Evolutionary conservation across 257 asterid genomes (phyloP), one percentile per base, ranked within the genome.

Genomic region (Ilex asprella): DNA sequence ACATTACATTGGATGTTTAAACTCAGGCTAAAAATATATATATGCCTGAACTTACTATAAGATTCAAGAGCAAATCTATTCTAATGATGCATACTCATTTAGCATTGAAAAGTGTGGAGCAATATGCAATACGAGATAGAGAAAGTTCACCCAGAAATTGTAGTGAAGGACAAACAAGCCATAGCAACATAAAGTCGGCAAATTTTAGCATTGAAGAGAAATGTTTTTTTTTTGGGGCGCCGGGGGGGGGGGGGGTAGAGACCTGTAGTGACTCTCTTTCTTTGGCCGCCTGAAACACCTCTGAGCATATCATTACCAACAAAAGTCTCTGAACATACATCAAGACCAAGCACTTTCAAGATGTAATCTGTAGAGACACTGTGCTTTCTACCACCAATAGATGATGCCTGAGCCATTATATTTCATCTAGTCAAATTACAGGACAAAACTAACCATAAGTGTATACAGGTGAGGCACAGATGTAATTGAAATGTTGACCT

Each of bases 231-330:
- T 35, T 35, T 35, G 41, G 69, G 12, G n/a, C n/a, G n/a, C n/a
- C n/a, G n/a, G n/a, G n/a, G n/a, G 64, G 44, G 44, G 43, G 55
- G 30, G 55, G 39, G 60, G 31, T 51, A 55, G 68, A 55, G 75
- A 82, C 88, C 85, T 81, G 96, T 83, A 27, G 97, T 87, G 41
- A 90, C 96, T 78, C 97, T 70, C 81, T 90, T 90, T 67, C 75
- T 83, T 72, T 90, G 97, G 35, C 96, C 96, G 50, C 97, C 96
- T 11, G 97, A 90, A 69, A 87, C 84, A 50, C 97, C 97, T 70
- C 97, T 83, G 39, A 83, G 74, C 97, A 90, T 90, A 27, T 87
- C 96, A 74, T 71, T 90, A 61, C 96, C 97, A 67, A 87, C 97
- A 16, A 80, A 44, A 32, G 95, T 87, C 62, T 90, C 96, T 46